Percentiles rank a stretch among this genome's conserved stretches.
phyloP scores from a whole-genome alignment of 371 early-diverging fungal genomes.

The Apophysomyces ossiformis region DNA sequence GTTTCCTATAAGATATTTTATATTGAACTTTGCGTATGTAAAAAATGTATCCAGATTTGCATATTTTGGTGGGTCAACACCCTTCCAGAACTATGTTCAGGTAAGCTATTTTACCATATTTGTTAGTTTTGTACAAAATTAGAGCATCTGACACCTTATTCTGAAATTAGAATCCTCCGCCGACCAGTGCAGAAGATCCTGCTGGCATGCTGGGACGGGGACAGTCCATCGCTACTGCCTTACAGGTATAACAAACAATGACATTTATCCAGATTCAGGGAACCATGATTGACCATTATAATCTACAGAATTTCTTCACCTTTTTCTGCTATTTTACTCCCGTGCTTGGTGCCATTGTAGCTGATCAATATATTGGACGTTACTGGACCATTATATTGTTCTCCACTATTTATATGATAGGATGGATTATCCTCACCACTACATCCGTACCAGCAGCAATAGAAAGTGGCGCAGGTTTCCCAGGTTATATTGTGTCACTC shows the following conservation, averaged over 20 bases:
- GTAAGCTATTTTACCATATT: conserved; percentile 15
- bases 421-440: conserved; percentile 67
- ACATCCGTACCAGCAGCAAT: conserved; percentile 58
- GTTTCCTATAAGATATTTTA: no score
- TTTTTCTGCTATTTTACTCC: conserved; percentile 80
- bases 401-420: conserved; percentile 62
- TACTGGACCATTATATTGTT: conserved; percentile 78
- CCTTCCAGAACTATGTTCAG: conserved; percentile 67
- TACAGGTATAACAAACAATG: conserved; percentile 31
- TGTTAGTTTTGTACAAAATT: conserved; percentile 1
- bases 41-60: conserved; percentile 58
- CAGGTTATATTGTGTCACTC: conserved; percentile 68
- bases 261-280: no score
- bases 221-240: conserved; percentile 65
- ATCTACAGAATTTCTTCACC: conserved; percentile 62
- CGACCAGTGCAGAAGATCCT: conserved; percentile 22
- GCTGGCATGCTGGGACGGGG: conserved; percentile 39
- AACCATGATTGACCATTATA: background rate
- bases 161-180: background rate
- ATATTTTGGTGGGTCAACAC: conserved; percentile 72
- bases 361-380: conserved; percentile 82
- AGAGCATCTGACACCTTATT: background rate
- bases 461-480: conserved; percentile 55
- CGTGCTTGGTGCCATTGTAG: conserved; percentile 76
- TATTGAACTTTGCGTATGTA: background rate